Evolutionary conservation across 176 grass and related monocot species (phyloP).

Genomic region (Urochloa ruziziensis): DNA sequence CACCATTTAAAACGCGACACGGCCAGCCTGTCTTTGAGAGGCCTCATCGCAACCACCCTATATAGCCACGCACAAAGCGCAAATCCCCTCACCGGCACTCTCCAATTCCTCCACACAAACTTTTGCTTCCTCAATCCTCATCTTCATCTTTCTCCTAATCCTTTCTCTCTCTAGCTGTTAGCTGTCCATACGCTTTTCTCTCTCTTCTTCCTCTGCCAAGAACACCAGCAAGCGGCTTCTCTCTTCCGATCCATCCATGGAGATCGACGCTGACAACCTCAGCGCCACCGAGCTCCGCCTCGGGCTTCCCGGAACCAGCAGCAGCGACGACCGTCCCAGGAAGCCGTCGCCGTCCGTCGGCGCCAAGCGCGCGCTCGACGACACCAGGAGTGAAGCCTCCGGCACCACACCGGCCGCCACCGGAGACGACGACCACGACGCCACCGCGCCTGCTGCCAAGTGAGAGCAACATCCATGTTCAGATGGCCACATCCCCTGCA

Average conservation of each 20-base stretch:
- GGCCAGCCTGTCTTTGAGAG: background rate
- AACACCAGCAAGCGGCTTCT: background rate
- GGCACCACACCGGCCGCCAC: slow-evolving; percentile 18
- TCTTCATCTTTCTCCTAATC: background rate
- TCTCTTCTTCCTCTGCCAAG: background rate
- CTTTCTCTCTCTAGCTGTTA: background rate
- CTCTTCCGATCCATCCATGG: background rate
- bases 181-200: background rate
- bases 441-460: slow-evolving; percentile 29
- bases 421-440: background rate
- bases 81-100: background rate
- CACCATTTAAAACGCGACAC: slow-evolving; percentile 32
- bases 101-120: background rate
- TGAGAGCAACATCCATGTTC: background rate
- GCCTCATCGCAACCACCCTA: slow-evolving; percentile 10
- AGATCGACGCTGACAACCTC: slow-evolving; percentile 55
- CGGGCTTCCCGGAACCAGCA: slow-evolving; percentile 49
- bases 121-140: background rate
- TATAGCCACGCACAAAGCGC: background rate
- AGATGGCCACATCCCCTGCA: background rate
- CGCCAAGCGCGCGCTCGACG: slow-evolving; percentile 38
- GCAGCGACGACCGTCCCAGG: background rate
- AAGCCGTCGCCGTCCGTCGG: background rate
- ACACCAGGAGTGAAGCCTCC: slow-evolving; percentile 17
- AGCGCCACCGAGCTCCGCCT: slow-evolving; percentile 83